These are phyloP conservation scores for Hippophae gyantsensis DNA, from an alignment of 306 rosid genomes.

Conservation along the genomic window DNA sequence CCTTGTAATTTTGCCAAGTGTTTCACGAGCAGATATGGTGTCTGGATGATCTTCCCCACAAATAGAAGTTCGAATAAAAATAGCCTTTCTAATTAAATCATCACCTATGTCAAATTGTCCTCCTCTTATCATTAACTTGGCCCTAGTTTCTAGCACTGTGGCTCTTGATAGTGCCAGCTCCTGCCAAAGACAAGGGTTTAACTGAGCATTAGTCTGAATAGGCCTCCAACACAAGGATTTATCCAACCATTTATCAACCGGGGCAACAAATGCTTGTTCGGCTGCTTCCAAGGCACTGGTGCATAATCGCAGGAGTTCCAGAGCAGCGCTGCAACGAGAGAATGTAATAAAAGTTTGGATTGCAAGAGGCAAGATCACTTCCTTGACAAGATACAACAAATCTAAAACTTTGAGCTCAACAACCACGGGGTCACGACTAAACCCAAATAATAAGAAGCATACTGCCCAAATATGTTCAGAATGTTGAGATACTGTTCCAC, in stretches of 20 bases:
- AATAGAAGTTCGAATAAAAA: slow-evolving; percentile 72
- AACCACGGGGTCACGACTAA: slow-evolving; percentile 57
- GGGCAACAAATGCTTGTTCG: slow-evolving; percentile 69
- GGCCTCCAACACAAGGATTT: slow-evolving; percentile 78
- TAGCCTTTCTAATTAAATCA: slow-evolving; percentile 69
- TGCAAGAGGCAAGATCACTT: slow-evolving; percentile 64
- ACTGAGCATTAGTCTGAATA: slow-evolving; percentile 66
- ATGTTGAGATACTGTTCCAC: slow-evolving; percentile 42
- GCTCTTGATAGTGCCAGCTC: slow-evolving; percentile 75
- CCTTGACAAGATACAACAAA: slow-evolving; percentile 49
- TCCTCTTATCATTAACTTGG: slow-evolving; percentile 83
- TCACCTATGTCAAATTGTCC: slow-evolving; percentile 73
- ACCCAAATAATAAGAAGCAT: slow-evolving; percentile 68
- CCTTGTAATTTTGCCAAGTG: slow-evolving; percentile 69
- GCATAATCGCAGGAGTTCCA: slow-evolving; percentile 73
- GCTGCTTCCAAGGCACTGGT: slow-evolving; percentile 76
- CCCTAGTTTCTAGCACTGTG: slow-evolving; percentile 71
- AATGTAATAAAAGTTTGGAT: slow-evolving; percentile 62
- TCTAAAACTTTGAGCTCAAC: slow-evolving; percentile 69
- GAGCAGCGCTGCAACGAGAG: slow-evolving; percentile 66
- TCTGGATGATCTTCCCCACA: slow-evolving; percentile 82
- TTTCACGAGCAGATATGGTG: slow-evolving; percentile 72
- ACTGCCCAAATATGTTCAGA: slow-evolving; percentile 78
- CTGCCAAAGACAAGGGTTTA: slow-evolving; percentile 86
- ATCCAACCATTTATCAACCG: slow-evolving; percentile 74